A percentile compares a stretch with the other conserved stretches of the same genome.
These are phyloP conservation scores for Sungouiozyma intestinalis DNA, from an alignment of 805 yeast genomes.

Conservation along the genomic window DNA sequence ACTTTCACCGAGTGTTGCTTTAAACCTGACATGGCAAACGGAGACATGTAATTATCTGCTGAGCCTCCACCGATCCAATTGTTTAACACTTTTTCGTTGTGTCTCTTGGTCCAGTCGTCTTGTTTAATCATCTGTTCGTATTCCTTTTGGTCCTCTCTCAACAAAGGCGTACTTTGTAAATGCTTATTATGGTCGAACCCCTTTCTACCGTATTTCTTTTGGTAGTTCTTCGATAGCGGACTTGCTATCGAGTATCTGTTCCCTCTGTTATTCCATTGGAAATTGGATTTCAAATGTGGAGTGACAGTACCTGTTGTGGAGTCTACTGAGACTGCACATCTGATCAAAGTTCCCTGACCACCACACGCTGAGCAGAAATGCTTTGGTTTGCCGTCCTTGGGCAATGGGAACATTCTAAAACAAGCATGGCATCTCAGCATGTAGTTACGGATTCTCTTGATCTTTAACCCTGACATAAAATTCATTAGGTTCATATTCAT, in stretches of 20 bases:
- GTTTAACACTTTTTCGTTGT: constrained; percentile 73
- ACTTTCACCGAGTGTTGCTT: constrained; percentile 60
- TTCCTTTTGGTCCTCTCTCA: constrained; percentile 92
- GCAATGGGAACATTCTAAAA: constrained; percentile 69
- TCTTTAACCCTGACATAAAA: constrained; percentile 70
- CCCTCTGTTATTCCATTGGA: constrained; percentile 91
- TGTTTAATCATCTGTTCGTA: constrained; percentile 79
- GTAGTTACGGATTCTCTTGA: constrained; percentile 76
- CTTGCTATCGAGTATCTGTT: constrained; percentile 70
- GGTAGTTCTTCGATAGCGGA: constrained; percentile 75
- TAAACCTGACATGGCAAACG: constrained; percentile 63
- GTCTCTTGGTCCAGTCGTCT: constrained; percentile 77
- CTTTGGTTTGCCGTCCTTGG: constrained; percentile 61
- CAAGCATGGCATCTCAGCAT: constrained; percentile 98
- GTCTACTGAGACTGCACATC: constrained; percentile 85
- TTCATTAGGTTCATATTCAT: constrained; percentile 82
- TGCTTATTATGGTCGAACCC: constrained; percentile 68
- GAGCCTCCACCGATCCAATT: constrained; percentile 85
- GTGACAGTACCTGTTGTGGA: constrained; percentile 68
- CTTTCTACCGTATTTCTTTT: constrained; percentile 63
- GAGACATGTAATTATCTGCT: constrained; percentile 77
- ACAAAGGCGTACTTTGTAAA: constrained; percentile 24
- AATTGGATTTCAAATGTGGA: constrained; percentile 82
- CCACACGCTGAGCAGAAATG: constrained; percentile 97
- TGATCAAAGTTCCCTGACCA: constrained; percentile 66